Base-by-base conservation (phyloP, 768 basidiomycete genomes). In the Tylopilus subfusipes region DNA sequence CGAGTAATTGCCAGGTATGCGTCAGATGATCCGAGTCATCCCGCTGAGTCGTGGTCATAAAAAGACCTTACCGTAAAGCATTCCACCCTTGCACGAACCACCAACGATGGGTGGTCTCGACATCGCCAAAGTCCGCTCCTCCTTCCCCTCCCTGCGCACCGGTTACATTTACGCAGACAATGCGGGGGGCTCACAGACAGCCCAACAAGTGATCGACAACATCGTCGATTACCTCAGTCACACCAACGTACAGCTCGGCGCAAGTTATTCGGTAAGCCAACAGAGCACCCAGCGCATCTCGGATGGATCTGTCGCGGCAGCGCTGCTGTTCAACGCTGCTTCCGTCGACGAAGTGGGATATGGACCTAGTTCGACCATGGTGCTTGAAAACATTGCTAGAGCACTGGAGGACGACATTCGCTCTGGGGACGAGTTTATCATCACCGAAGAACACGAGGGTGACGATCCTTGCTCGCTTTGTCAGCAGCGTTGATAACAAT, bases 401-500 rank as follows among this genome's bases (percentile, higher is more conserved):
- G 80, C 82, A 0, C 63, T 90, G 52, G 86, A 86, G 31, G 62
- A 58, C 0, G 77, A 77, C 48, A 74, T 90, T 25, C 63, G 76
- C 33, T 55, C 71, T 1, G 85, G 80, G 4, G 89, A 90, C 54
- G 89, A 91, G 68, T 82, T 91, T 52, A 82, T 93, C 50, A 65
- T 90, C n/a, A 87, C 86, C 0, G 81, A 80, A 2, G 90, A 91
- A 63, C 90, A 93, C 58, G 89, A 93, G 76, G 82, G 87, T 89
- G 25, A 72, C 53, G 4, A 10, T 21, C 22, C n/a, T 50, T 36
- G 13, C 22, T 53, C 13, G 19, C 46, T 36, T 33, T 38, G 39
- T 33, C 29, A 1, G 3, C 10, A 4, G 5, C 14, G 27, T 11
- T 36, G 27, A 40, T 48, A 21, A 42, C 22, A 36, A 46, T 44